These are phyloP conservation scores for Pyrus betulifolia DNA, from an alignment of 306 rosid species.

Conservation along the genomic window DNA sequence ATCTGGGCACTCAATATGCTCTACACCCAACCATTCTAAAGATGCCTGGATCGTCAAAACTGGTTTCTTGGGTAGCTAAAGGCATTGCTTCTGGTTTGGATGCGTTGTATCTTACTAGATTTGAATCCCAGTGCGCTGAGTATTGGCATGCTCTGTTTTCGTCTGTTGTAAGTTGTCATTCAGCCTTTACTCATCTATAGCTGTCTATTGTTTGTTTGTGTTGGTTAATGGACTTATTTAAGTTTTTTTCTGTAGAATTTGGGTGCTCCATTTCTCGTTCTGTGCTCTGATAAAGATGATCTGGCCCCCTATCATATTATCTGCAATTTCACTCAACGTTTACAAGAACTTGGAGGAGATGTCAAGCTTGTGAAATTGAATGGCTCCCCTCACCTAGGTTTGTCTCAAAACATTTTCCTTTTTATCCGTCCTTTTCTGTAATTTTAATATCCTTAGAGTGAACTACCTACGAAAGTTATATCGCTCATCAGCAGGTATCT, in stretches of 20 bases:
- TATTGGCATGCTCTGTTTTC: slow-evolving; percentile 87
- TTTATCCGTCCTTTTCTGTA: not conserved
- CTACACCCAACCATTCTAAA: slow-evolving; percentile 60
- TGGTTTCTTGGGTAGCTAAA: slow-evolving; percentile 82
- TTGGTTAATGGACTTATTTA: not conserved
- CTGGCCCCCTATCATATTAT: slow-evolving; percentile 59
- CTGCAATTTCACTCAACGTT: slow-evolving; percentile 52
- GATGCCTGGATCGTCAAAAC: slow-evolving; percentile 72
- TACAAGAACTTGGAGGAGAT: slow-evolving; percentile 72
- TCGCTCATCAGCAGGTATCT: not conserved
- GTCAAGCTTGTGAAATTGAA: slow-evolving; percentile 71
- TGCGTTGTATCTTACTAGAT: slow-evolving; percentile 78
- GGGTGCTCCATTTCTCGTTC: slow-evolving; percentile 88
- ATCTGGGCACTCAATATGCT: slow-evolving; percentile 75
- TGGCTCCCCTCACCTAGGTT: slow-evolving; percentile 80
- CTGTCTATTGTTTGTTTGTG: not conserved
- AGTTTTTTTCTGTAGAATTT: slow-evolving; percentile 45
- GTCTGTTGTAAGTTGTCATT: slow-evolving; percentile 62
- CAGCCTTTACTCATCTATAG: not conserved
- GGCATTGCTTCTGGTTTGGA: slow-evolving; percentile 83
- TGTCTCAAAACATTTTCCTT: slow-evolving; percentile 16
- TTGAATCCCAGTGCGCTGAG: slow-evolving; percentile 72
- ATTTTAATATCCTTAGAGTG: not conserved
- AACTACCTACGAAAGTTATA: not conserved
- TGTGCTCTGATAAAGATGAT: slow-evolving; percentile 82